Base-by-base conservation (phyloP, 2,329 filamentous ascomycete genomes). In the Thermochaetoides dissita region DNA sequence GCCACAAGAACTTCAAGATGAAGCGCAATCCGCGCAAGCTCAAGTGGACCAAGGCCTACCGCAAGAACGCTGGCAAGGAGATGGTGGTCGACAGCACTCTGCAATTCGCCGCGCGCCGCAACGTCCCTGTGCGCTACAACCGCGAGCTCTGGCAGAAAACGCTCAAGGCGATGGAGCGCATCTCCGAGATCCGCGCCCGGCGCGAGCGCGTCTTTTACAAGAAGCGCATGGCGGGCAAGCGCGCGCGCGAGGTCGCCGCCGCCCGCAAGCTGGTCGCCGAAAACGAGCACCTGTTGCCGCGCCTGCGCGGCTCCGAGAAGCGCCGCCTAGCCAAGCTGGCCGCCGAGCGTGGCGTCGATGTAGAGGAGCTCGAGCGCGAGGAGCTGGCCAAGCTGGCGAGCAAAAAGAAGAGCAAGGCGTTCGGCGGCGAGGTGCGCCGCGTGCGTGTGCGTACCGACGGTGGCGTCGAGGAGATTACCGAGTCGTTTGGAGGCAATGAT, bases 11-110 rank as follows among this genome's bases (percentile, higher is more conserved):
- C 71, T 94, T 93, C 76, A 91, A 93, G 68, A 94, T 94, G 85
- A 94, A 94, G 82, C 81, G 91, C 53, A 95, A 96, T 67, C 88
- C 89, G 32, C 80, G 89, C 61, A 94, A 95, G 65, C 76, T 96
- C 55, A 91, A 87, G 65, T 95, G 89, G 91, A 95, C 89, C 49
- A 94, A 95, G 72, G 79, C 85, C 40, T 89, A 88, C 74, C 82
- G 87, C 58, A 81, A 81, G 59, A 76, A 81, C 11, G 81, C 83
- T 44, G 85, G 85, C 67, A 93, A 87, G 68, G 73, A 79, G 59
- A 78, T 94, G 85, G 84, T 84, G 44, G 88, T 96, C 64, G 91
- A 98, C 72, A 83, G 78, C 56, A 94, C 89, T 30, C 79, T 98
- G 47, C 82, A 86, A 58, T 94, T 96, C 66, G 83, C 85, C 49